A percentile compares a stretch with the other conserved stretches of the same genome.
These are phyloP conservation scores for Malbranchea zuffiana DNA, from an alignment of 2,329 filamentous ascomycete genomes.

Conservation along the genomic window DNA sequence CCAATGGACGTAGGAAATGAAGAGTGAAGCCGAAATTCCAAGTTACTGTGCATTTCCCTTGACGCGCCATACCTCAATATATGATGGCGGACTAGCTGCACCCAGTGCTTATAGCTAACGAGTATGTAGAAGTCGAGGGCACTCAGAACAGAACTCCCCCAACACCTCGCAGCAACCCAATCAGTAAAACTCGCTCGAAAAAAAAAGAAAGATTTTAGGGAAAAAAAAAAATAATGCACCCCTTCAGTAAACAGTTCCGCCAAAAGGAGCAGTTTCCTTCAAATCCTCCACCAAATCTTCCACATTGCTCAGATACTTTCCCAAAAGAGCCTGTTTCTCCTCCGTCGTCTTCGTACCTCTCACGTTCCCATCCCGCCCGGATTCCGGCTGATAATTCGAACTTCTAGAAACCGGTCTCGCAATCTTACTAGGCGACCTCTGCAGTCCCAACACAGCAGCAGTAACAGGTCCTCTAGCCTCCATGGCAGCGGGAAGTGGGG, in stretches of 20 bases:
- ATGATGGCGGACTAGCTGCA: no score
- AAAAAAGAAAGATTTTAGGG: no score
- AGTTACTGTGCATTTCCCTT: no score
- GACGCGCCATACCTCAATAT: no score
- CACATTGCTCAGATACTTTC: slow-evolving; percentile 67
- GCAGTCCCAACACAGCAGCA: slow-evolving; percentile 40
- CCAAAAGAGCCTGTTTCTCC: slow-evolving; percentile 71
- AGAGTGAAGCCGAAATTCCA: no score
- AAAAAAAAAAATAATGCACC: slow-evolving; percentile 1
- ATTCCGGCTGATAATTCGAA: slow-evolving; percentile 24
- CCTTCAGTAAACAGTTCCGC: slow-evolving; percentile 34
- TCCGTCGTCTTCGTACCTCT: slow-evolving; percentile 53
- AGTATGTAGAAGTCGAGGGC: no score
- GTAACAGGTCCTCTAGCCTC: slow-evolving; percentile 23
- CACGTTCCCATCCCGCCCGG: slow-evolving; percentile 15
- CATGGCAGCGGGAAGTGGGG: slow-evolving; percentile 30
- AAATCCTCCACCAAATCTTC: slow-evolving; percentile 78
- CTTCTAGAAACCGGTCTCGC: slow-evolving; percentile 45
- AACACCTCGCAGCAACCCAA: no score
- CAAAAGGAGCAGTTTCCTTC: slow-evolving; percentile 66
- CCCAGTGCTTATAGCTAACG: no score
- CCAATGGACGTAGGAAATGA: no score
- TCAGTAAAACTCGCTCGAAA: no score
- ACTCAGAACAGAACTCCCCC: no score
- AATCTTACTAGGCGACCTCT: slow-evolving; percentile 59